Base-by-base conservation (phyloP, 2,329 filamentous ascomycete species). In the Hymenoscyphus infarciens region DNA sequence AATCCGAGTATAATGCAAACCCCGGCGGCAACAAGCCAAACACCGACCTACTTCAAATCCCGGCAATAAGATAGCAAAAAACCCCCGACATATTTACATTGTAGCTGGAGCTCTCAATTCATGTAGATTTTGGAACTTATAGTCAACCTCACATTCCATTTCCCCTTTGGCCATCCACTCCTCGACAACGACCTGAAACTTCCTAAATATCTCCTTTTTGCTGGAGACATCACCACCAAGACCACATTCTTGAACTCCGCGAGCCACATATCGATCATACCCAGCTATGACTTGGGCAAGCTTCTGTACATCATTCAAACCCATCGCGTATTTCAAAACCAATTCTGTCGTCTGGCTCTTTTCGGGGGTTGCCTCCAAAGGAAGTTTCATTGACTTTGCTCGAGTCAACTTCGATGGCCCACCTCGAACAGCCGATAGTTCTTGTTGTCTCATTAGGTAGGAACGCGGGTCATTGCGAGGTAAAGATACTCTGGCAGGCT, bases 361-460 rank as follows among this genome's bases (percentile, higher is more conserved):
- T 15, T 65, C 59, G 11, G 70, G 68, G 52, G 72, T 69, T 27
- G 53, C 68, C 57, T 74, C 71, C 11, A 74, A 57, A 19, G 72
- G 72, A 7, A 74, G 65, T 25, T 68, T 67, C 19, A 58, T 64
- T 13, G 71, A 69, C 52, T 73, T 72, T 15, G 66, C 62, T 16
- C 72, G 64, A 31, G 65, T 69, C 45, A 69, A 52, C 38, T 68
- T 71, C 19, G 56, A 39, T 19, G 55, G 60, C 2, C 64, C 65
- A n/a, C 53, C 49, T 16, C 61, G 29, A 57, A 56, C 35, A 10
- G 60, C 54, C 31, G 67, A 59, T 2, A 69, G 71, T 33, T 66
- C 69, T 57, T 71, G 72, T 33, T 66, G 63, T 60, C 65, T 71
- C 63, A 74, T 74, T 16, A 73, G 57, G 59, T 74, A 74, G 10